Base-by-base conservation (phyloP, 164 flowering plant genomes). In the Chimonanthus salicifolius region DNA sequence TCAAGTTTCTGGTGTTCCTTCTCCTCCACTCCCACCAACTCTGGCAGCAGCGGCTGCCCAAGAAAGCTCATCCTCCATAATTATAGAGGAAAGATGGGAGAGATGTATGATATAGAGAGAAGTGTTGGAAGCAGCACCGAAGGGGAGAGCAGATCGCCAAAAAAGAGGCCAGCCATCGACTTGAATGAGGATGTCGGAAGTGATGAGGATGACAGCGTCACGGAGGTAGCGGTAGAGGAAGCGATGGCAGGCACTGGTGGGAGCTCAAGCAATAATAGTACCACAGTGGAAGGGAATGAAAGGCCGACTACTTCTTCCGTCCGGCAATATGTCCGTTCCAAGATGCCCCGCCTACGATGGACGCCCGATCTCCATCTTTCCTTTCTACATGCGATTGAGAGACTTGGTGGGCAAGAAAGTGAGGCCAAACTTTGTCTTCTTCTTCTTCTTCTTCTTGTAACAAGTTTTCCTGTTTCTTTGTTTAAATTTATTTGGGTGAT, bases 361-460 rank as follows among this genome's bases (percentile, higher is more conserved):
- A 90, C 95, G 49, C 90, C 95, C 10, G 89, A 88, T 16, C 92
- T 90, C 68, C 95, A 90, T 74, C 89, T 80, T 62, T 78, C 86
- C 49, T 90, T 90, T 71, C 83, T 89, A 16, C 84, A 81, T 70
- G 92, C 92, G 48, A 85, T 90, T 71, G 75, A 73, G 43, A 81
- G 81, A 62, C 90, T 90, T 15, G 95, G 95, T 13, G 95, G 95
- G 3, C 95, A 87, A 84, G 88, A 87, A n/a, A 87, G 95, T 90
- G 80, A 78, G 91, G 9, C 69, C 46, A 3, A 13, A 47, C 5
- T 9, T 3, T 58, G 50, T 45, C 60, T 9, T 33, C 2, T 44
- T 70, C 48, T 58, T 70, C 20, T 71, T 11, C n/a, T 4, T 66
- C 47, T 66, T 66, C 63, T 54, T 16, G 11, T 43, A n/a, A 58